Evolutionary conservation across 306 rosid species (phyloP).

Genomic region (Prunus davidiana): DNA sequence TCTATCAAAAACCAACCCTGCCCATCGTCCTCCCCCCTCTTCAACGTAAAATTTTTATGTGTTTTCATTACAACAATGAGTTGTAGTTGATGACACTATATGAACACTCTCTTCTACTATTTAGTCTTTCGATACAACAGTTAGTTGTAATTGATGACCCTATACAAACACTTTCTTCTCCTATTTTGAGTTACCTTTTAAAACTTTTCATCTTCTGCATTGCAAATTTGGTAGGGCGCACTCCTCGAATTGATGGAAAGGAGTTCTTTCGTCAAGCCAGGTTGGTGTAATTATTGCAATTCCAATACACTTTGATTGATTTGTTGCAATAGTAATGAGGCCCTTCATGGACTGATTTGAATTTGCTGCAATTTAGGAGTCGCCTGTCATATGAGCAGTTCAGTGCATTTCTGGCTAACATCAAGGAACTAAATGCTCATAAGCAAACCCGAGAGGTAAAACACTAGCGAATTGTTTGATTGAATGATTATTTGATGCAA

Average conservation of each 20-base stretch:
- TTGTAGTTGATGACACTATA: neutral
- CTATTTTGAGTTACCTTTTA: neutral
- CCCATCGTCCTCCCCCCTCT: neutral
- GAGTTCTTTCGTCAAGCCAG: conserved; percentile 98
- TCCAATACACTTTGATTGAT: neutral
- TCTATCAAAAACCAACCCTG: neutral
- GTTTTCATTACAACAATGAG: neutral
- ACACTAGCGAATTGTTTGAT: conserved; percentile 5
- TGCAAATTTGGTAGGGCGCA: conserved; percentile 56
- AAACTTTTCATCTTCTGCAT: conserved; percentile 6
- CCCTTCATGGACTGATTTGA: conserved; percentile 17
- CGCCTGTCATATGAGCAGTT: conserved; percentile 97
- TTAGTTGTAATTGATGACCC: neutral
- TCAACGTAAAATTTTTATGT: neutral
- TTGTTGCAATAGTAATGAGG: conserved; percentile 22
- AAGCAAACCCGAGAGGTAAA: conserved; percentile 97
- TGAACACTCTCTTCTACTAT: neutral
- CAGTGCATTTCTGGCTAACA: conserved; percentile 94
- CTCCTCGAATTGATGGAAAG: conserved; percentile 94
- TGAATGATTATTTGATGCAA: conserved; percentile 6
- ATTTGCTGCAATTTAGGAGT: conserved; percentile 56
- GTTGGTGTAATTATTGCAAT: conserved; percentile 33
- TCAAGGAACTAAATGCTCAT: conserved; percentile 94
- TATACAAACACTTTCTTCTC: neutral
- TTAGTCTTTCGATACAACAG: neutral